phyloP scores from a whole-genome alignment of 176 grass and related monocot species.

The Zoysia japonica region DNA sequence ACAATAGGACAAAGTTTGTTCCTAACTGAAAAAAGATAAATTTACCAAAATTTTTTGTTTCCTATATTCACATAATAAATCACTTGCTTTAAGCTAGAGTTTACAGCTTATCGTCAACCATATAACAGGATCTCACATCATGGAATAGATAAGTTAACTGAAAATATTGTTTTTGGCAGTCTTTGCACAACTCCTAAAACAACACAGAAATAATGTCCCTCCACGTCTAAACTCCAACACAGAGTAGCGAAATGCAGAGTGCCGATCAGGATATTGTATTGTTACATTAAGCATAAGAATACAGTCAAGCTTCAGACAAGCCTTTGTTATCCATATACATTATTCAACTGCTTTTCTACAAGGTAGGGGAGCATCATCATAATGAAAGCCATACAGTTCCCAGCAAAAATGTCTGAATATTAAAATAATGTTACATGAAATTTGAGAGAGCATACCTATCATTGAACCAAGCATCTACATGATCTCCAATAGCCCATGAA shows the following conservation, averaged over 20 bases:
- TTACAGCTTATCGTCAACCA: too few relatives aligned
- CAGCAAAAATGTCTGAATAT: not conserved
- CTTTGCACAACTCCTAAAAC: not conserved
- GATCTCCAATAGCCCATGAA: constrained; percentile 79
- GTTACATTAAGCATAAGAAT: not conserved
- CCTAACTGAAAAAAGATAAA: not conserved
- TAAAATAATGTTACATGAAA: not conserved
- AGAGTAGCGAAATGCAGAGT: constrained; percentile 7
- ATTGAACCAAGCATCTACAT: constrained; percentile 74
- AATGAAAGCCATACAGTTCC: not conserved
- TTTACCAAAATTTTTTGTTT: not conserved
- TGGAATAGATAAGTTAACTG: not conserved
- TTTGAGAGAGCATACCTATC: constrained; percentile 62
- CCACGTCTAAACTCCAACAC: not conserved
- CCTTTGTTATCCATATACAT: not conserved
- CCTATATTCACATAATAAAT: not conserved
- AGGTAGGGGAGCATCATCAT: not conserved
- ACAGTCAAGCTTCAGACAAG: not conserved
- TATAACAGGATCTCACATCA: too few relatives aligned
- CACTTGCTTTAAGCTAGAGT: too few relatives aligned
- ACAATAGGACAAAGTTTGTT: not conserved
- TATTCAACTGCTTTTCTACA: not conserved
- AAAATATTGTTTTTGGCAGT: not conserved
- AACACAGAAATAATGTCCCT: not conserved
- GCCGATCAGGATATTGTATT: not conserved